Evolutionary conservation across 108 stramenopile species (phyloP), one percentile per base, ranked within the genome.

Genomic region (Nitzschia inconspicua): DNA sequence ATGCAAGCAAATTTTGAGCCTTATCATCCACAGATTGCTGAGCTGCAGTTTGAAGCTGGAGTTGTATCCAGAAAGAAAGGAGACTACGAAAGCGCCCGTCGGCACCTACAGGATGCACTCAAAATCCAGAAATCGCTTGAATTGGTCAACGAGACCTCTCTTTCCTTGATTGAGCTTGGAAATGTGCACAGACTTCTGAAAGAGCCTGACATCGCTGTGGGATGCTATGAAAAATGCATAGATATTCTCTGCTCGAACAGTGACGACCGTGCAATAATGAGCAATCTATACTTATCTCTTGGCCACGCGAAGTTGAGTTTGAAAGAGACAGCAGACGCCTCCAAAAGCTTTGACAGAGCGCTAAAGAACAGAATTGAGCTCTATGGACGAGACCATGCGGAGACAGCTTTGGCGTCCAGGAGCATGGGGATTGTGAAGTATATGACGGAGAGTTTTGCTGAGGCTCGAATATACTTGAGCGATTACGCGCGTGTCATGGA

Each of bases 131-230:
- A 70, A 30, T 44, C 41, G 18, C 31, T 71, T 14, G 77, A 68
- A 18, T 67, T 80, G 30, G 56, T 47, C 9, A 44, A 49, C 0
- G 79, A 77, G 53, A 73, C 73, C 5, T 65, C 69, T 30, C 61
- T 60, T 3, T 77, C 81, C 13, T 60, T 84, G 34, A 67, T 76
- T 25, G 82, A 81, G 43, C 60, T 88, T 24, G 80, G 79, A 26
- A 70, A 82, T 53, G 47, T 84, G 9, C 76, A 80, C 60, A 75
- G 77, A 37, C 68, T 73, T 49, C 61, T 42, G 39, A 44, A 55
- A 11, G 68, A 86, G 18, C 52, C 43, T 27, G 65, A 63, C 5
- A 52, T 50, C 48, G 80, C 85, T 26, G 5, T 76, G 2, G 51
- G 52, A 30, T 69, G 62, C 34, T 86, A 79, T 55, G 69, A 82